Evolutionary conservation across 2,329 filamentous ascomycete genomes (phyloP), one percentile per base, ranked within the genome.

Genomic region (Chlorencoelia australis): DNA sequence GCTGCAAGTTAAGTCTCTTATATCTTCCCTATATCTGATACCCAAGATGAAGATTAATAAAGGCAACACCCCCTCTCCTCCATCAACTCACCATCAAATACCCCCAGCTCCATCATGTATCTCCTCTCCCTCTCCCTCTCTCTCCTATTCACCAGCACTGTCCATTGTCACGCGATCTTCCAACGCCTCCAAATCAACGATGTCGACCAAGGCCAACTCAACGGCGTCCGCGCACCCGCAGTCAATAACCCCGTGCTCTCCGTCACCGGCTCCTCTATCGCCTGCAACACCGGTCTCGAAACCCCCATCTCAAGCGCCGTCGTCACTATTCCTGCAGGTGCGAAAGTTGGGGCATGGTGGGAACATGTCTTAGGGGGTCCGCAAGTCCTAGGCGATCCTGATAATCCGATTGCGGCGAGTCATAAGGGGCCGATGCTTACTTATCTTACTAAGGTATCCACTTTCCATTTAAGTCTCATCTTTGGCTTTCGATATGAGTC

Each of bases 211-310:
- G 68, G 67, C 35, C 61, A 66, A 44, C 60, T 69, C 19, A 61
- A 60, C 42, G 69, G 67, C 10, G 61, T 72, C 36, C 63, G 68
- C 9, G 64, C 66, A 2, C 65, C 69, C 1, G 58, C 53, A 13
- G 63, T 58, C 51, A 68, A 73, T 59, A 62, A 65, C 51, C 69
- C 68, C 1, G 62, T 73, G 37, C 59, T 62, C 39, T 62, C 66
- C 30, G 65, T 69, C 30, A 64, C 62, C 41, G 61, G 64, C 38
- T 53, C 46, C 8, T 59, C 59, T 33, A 60, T 71, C 9, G 62
- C 66, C 28, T 71, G 67, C 54, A 68, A 68, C 50, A 59, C 58
- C 16, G 59, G 60, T 36, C 49, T 61, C 39, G 57, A 52, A 46
- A 49, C 46, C 40, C 53, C 51, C 30, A 60, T 61, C 28, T 54